Evolutionary conservation across 2,329 filamentous ascomycete species (phyloP), one percentile per base, ranked within the genome.

Genomic region (Penicillium fuscoglaucum): DNA sequence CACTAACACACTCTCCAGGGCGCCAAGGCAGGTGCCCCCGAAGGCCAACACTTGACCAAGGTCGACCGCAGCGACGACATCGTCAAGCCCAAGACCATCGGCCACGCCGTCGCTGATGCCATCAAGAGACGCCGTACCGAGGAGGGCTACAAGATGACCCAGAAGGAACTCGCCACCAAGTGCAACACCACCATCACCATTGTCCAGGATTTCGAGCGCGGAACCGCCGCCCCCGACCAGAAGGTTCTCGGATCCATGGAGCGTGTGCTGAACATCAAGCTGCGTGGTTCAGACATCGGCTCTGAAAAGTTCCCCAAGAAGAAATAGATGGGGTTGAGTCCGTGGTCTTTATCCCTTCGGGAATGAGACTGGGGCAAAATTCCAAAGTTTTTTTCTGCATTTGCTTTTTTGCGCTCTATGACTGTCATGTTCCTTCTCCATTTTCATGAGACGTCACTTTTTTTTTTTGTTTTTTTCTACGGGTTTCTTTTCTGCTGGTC

Each of bases 21-120:
- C 44, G 67, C 64, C 26, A 74, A 74, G 57, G 56, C 79, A 60
- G 80, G 79, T 61, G 83, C 74, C 54, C 70, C 82, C 66, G 93
- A 98, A 80, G 95, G 95, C 69, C 95, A 99, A 81, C 93, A 91
- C 74, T 84, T 98, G 66, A 98, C 95, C 67, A 97, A 98, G 83
- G 93, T 99, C 77, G 95, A 98, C 83, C 93, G 93, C 68, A 88
- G 87, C 75, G 93, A 98, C 82, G 95, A 97, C 76, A 96, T 97
- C 80, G 89, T 98, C 79, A 96, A 96, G 82, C 93, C 92, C 73
- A 96, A 96, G 82, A 96, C 91, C 47, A 83, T 97, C 59, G 91
- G 92, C 74, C 83, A 84, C 71, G 83, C 85, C 57, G 91, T 98
- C 65, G 91, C 90, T 70, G 86, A 90, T 66, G 90, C 89, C 65